Conservation (phyloP, 768 basidiomycete species). For the Termitomyces sp. region DNA sequence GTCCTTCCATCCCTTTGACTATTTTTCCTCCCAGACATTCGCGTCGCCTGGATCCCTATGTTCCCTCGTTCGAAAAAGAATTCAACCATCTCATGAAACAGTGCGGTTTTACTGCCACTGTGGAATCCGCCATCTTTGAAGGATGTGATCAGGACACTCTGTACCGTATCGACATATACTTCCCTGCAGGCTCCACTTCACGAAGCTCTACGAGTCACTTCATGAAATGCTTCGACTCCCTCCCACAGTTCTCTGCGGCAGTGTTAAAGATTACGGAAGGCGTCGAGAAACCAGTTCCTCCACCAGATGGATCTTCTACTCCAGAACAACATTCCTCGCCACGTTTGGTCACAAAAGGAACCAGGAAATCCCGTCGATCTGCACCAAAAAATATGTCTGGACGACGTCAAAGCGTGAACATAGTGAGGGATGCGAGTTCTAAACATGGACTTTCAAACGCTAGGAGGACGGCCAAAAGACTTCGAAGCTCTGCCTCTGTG, state of each 20-base stretch:
- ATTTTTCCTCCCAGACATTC: background rate
- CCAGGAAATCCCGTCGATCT: background rate
- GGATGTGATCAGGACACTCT: background rate
- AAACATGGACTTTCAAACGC: background rate
- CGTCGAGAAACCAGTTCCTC: background rate
- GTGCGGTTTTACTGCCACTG: background rate
- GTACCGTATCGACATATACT: background rate
- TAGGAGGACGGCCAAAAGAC: background rate
- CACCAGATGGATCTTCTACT: background rate
- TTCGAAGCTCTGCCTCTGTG: background rate
- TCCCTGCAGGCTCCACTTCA: background rate
- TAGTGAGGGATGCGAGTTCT: background rate
- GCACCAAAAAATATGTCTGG: background rate
- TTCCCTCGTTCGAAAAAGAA: background rate
- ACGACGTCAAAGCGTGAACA: background rate
- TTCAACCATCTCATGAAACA: background rate
- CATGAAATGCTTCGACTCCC: background rate
- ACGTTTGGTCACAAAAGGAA: too few relatives aligned
- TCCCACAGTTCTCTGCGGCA: background rate
- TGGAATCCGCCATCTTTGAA: background rate
- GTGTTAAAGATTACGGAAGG: background rate
- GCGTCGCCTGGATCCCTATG: background rate
- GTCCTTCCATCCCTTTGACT: background rate
- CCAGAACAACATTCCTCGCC: background rate
- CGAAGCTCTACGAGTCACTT: background rate